phyloP scores from a whole-genome alignment of 2,329 filamentous ascomycete genomes.

The Apiospora pterosperma region DNA sequence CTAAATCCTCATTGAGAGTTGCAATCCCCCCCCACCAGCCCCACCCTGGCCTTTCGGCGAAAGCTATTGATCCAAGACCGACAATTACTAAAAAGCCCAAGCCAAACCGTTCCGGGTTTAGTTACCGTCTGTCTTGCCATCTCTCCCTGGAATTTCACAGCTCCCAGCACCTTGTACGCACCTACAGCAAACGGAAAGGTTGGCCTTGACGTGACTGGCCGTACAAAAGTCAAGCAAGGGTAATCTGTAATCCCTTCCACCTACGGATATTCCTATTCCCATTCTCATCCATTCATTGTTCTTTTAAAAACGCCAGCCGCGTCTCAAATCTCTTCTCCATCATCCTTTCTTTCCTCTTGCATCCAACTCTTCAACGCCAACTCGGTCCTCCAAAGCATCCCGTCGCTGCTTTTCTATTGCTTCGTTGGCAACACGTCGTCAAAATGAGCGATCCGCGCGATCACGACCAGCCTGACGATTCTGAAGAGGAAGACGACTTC shows the following conservation, averaged over 20 bases:
- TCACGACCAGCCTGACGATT: slow-evolving; percentile 47
- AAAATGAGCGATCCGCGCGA: slow-evolving; percentile 47
- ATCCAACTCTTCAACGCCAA: not conserved
- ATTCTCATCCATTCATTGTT: not conserved
- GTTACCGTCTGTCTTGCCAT: not conserved
- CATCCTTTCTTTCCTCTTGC: not conserved
- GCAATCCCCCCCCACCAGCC: not conserved
- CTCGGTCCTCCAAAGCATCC: not conserved
- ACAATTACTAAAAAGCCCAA: not conserved
- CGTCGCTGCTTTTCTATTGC: not conserved
- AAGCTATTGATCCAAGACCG: slow-evolving; percentile 1
- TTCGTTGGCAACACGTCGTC: slow-evolving; percentile 4
- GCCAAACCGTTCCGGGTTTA: not conserved
- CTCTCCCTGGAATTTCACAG: not conserved
- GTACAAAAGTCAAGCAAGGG: slow-evolving; percentile 1
- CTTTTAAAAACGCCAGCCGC: not conserved
- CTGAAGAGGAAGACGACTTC: slow-evolving; percentile 83
- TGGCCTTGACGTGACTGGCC: not conserved
- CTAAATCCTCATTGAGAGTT: too few relatives aligned
- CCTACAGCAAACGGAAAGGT: not conserved
- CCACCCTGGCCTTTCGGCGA: not conserved
- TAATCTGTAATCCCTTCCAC: not conserved
- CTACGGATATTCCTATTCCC: too few relatives aligned
- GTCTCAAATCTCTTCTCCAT: not conserved
- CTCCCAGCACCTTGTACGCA: not conserved